phyloP scores from a whole-genome alignment of 2,329 filamentous ascomycete species.

The Fusarium drepaniforme region DNA sequence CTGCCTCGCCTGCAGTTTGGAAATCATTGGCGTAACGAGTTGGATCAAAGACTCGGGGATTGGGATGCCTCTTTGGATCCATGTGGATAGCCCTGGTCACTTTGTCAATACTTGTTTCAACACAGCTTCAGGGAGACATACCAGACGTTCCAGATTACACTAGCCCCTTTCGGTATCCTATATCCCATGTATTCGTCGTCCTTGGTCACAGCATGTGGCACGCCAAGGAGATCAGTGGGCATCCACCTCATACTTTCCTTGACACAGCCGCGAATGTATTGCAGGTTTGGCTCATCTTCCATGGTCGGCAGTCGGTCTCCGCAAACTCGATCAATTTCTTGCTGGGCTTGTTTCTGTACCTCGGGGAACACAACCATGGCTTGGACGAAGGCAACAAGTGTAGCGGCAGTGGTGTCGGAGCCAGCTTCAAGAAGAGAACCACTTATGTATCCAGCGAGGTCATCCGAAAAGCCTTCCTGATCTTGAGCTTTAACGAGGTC shows the following conservation, averaged over 20 bases:
- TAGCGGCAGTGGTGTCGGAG: slow-evolving; percentile 47
- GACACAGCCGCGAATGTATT: slow-evolving; percentile 53
- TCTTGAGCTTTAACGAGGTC: slow-evolving; percentile 12
- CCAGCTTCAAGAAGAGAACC: slow-evolving; percentile 45
- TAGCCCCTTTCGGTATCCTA: slow-evolving; percentile 45
- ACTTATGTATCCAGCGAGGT: slow-evolving; percentile 17
- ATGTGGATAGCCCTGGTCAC: slow-evolving; percentile 61
- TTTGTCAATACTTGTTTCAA: not conserved
- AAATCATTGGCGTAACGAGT: slow-evolving; percentile 41
- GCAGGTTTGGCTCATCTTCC: slow-evolving; percentile 57
- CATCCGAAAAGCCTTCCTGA: slow-evolving; percentile 7
- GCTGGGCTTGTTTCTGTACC: slow-evolving; percentile 56
- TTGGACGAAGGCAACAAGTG: slow-evolving; percentile 52
- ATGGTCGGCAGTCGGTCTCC: slow-evolving; percentile 58
- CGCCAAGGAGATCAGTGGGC: slow-evolving; percentile 46
- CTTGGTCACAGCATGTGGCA: slow-evolving; percentile 53
- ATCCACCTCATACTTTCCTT: slow-evolving; percentile 51
- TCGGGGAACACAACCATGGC: slow-evolving; percentile 60
- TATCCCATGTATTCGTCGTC: slow-evolving; percentile 41
- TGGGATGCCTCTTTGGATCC: slow-evolving; percentile 74
- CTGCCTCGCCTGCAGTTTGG: slow-evolving; percentile 20
- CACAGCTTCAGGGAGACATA: not conserved
- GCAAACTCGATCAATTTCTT: slow-evolving; percentile 59
- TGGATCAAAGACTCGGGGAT: slow-evolving; percentile 50
- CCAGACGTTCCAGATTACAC: slow-evolving; percentile 42